Percentiles rank a stretch among this genome's conserved stretches.
Evolutionary conservation across 805 yeast species (phyloP).

Genomic region (Metschnikowia hibisci): DNA sequence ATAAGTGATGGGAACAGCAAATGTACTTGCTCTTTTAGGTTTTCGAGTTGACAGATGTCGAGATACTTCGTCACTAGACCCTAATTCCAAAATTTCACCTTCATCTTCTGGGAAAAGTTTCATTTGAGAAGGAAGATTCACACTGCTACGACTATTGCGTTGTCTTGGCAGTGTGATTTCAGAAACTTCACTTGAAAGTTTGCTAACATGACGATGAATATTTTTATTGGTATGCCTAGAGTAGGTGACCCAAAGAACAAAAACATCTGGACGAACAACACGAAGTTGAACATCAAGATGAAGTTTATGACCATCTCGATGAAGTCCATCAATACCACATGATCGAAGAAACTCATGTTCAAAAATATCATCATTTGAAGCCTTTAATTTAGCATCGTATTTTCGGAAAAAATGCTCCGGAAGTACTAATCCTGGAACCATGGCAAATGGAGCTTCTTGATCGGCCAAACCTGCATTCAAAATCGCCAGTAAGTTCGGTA

Average conservation of each 20-base stretch:
- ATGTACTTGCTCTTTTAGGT: slow-evolving; percentile 25
- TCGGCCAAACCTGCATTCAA: slow-evolving; percentile 38
- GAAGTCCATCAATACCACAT: slow-evolving; percentile 64
- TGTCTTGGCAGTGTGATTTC: slow-evolving; percentile 10
- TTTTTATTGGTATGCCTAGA: slow-evolving; percentile 44
- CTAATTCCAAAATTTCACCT: slow-evolving; percentile 28
- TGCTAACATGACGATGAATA: slow-evolving; percentile 25
- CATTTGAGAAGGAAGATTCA: slow-evolving; percentile 53
- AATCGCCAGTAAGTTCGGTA: slow-evolving; percentile 58
- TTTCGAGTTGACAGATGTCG: slow-evolving; percentile 35
- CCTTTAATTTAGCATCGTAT: slow-evolving; percentile 44
- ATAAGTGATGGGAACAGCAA: slow-evolving; percentile 25
- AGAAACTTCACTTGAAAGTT: slow-evolving; percentile 14
- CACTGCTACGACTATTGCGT: slow-evolving; percentile 11
- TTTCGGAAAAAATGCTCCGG: slow-evolving; percentile 91
- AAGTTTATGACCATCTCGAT: slow-evolving; percentile 62
- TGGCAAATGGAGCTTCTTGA: slow-evolving; percentile 19
- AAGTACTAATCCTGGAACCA: slow-evolving; percentile 66
- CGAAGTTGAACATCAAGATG: slow-evolving; percentile 79
- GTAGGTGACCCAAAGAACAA: slow-evolving; percentile 82
- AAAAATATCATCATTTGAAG: slow-evolving; percentile 24
- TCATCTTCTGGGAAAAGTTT: slow-evolving; percentile 40
- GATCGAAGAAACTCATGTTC: slow-evolving; percentile 54
- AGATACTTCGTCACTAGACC: slow-evolving; percentile 26
- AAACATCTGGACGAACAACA: slow-evolving; percentile 54